A percentile compares a stretch with the other conserved stretches of the same genome.
These are phyloP conservation scores for Hymenoscyphus fructigenus DNA, from an alignment of 2,329 filamentous ascomycete genomes.

Conservation along the genomic window DNA sequence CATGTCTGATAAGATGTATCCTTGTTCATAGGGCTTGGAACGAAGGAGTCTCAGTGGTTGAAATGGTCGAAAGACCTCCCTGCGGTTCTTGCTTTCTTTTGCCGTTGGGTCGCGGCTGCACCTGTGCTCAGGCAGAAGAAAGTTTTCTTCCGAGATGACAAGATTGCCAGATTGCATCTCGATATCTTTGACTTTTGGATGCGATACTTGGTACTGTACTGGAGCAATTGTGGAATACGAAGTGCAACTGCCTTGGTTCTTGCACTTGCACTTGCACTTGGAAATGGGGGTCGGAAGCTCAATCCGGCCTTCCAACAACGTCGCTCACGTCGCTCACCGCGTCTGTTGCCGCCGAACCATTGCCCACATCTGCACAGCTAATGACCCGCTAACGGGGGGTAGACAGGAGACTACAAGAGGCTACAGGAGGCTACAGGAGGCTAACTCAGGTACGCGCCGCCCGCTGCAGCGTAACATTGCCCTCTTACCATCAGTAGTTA, in stretches of 20 bases:
- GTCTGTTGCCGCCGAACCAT: not conserved
- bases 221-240: not conserved
- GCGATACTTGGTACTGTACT: not conserved
- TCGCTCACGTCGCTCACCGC: not conserved
- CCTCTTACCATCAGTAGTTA: not conserved
- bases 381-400: not conserved
- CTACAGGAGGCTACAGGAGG: not conserved
- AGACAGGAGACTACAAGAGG: not conserved
- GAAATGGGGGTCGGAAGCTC: not conserved
- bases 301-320: not conserved
- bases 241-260: not conserved
- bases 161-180: not conserved
- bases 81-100: not conserved
- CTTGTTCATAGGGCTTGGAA: too few relatives aligned
- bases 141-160: not conserved
- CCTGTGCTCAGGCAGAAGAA: not conserved
- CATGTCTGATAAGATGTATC: too few relatives aligned
- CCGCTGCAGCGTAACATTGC: not conserved
- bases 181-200: not conserved
- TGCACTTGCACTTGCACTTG: too few relatives aligned
- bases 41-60: too few relatives aligned
- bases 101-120: not conserved
- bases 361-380: not conserved
- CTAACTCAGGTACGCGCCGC: constrained; percentile 4
- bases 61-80: not conserved